These are phyloP conservation scores for Daldinia childiae DNA, from an alignment of 495 filamentous ascomycete genomes.

Conservation along the genomic window DNA sequence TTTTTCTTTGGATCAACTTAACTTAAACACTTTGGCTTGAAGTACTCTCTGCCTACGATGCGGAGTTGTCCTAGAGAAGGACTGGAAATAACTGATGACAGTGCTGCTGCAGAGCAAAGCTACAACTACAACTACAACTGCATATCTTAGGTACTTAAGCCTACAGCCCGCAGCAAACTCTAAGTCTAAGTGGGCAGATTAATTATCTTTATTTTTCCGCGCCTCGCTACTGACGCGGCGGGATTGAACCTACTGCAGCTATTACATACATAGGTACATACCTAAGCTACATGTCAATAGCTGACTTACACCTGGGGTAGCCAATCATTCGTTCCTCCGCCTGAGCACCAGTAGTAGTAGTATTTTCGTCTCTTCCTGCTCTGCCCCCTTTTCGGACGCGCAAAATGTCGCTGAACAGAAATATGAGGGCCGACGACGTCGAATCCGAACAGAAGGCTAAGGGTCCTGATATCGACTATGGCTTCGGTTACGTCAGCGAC, in stretches of 20 bases:
- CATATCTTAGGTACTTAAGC: not conserved
- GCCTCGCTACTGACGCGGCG: not conserved
- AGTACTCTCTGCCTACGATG: not conserved
- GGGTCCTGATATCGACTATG: slow-evolving; percentile 41
- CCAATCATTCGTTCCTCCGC: not conserved
- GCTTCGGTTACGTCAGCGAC: slow-evolving; percentile 58
- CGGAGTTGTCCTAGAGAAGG: slow-evolving; percentile 27
- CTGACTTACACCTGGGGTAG: not conserved
- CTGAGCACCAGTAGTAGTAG: not conserved
- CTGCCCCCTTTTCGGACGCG: not conserved
- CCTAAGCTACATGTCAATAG: too few species aligned
- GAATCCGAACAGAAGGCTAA: slow-evolving; percentile 40
- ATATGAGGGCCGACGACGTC: slow-evolving; percentile 31
- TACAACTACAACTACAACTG: not conserved
- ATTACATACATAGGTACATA: not conserved
- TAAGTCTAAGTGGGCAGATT: slow-evolving; percentile 2
- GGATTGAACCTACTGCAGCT: not conserved
- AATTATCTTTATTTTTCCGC: not conserved
- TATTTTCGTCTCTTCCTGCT: not conserved
- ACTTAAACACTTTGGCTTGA: not conserved
- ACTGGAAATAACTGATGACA: slow-evolving; percentile 23
- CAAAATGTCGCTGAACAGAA: slow-evolving; percentile 20
- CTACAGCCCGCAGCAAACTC: not conserved
- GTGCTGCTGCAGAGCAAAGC: not conserved
- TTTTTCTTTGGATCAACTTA: not conserved